A percentile compares a stretch with the other conserved stretches of the same genome.
phyloP scores from a whole-genome alignment of 78 protist species.

The Ministeria vibrans region DNA sequence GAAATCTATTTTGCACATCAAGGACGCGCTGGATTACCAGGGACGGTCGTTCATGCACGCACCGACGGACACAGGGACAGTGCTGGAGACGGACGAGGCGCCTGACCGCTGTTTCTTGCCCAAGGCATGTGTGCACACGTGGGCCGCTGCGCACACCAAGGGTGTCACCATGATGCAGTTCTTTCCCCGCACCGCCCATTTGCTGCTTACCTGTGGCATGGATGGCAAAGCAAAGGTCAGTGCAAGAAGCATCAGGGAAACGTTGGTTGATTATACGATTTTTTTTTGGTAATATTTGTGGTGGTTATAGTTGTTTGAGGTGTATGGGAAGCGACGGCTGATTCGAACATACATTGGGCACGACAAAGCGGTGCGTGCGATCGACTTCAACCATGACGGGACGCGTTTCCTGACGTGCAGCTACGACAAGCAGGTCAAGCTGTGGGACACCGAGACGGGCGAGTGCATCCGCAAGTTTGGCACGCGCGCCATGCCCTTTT shows the following conservation, averaged over 20 bases:
- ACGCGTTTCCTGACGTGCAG: constrained; percentile 61
- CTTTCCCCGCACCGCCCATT: constrained; percentile 74
- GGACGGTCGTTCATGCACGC: not conserved
- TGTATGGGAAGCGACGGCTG: constrained; percentile 36
- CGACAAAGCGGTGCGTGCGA: constrained; percentile 63
- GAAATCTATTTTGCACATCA: not conserved
- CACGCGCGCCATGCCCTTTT: no score
- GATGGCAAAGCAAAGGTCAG: constrained; percentile 51
- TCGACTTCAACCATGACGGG: constrained; percentile 66
- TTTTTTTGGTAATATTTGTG: not conserved
- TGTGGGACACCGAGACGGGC: constrained; percentile 97
- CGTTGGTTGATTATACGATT: not conserved
- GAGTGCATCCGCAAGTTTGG: no score
- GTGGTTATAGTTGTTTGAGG: constrained; percentile 71
- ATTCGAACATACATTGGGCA: constrained; percentile 86
- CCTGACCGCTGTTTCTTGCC: constrained; percentile 10
- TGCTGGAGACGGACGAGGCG: not conserved
- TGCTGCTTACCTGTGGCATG: constrained; percentile 69
- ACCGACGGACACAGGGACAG: no score
- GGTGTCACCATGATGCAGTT: constrained; percentile 67
- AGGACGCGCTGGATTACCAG: constrained; percentile 10
- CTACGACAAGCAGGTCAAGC: constrained; percentile 60
- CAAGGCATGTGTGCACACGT: not conserved
- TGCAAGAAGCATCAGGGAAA: not conserved
- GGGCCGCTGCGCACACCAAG: constrained; percentile 27